Evolutionary conservation across 257 asterid genomes (phyloP), one percentile per base, ranked within the genome.

Genomic region (Ehretia macrophylla): DNA sequence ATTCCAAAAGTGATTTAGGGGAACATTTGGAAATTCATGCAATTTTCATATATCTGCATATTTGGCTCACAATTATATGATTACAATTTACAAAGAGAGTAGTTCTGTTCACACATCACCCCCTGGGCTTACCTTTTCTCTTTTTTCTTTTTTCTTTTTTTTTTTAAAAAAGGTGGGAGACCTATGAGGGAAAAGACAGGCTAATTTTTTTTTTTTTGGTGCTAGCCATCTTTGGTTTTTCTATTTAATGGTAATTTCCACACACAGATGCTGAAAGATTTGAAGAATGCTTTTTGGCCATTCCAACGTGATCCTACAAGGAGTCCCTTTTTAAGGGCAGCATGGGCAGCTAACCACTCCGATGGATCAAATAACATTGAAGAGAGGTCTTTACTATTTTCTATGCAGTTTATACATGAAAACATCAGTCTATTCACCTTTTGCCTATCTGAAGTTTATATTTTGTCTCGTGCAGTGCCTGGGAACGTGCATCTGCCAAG

Each of bases 241-340:
- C 17, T 42, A 22, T 53, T 32, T 18, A 10, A 42, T 14, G 22
- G 20, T 44, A 65, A 45, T 49, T 35, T 59, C 69, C 45, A 23
- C 59, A 38, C 71, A 56, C 79, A 87, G 96, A 79, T 85, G 63
- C 59, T 87, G 73, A 81, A 51, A 23, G 96, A 87, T 73, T 81
- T 87, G 76, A 85, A 87, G 74, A 70, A 79, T 38, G 95, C 84
- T 39, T 87, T 87, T 73, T 87, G 96, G 96, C 96, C 95, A 58
- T 87, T 87, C 77, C 94, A 83, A 73, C 83, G 68, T 62, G 85
- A 81, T 73, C 78, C 45, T 66, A 60, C 73, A 38, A 63, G 64
- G 76, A 87, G 87, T 72, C 85, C 75, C n/a, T 87, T 87, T 74
- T 68, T 85, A 70, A 79, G 89, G 75, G 96, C 96, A 52, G 96